Evolutionary conservation across 106 monocot genomes (phyloP), one percentile per base, ranked within the genome.

Genomic region (Allium sativum): DNA sequence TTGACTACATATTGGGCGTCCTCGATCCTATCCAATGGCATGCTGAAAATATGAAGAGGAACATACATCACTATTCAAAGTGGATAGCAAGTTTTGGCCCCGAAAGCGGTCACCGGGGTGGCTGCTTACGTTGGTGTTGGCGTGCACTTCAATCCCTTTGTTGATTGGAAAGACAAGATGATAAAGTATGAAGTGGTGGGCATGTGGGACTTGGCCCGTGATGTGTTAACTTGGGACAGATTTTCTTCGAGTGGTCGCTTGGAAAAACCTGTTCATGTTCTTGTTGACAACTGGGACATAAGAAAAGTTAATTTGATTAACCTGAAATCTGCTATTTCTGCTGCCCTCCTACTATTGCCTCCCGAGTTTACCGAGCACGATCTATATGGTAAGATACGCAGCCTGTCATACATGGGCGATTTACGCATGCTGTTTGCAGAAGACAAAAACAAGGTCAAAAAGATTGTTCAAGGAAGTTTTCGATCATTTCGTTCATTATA

Each of bases 391-490:
- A 84, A 79, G 74, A 84, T 96, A 1, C 91, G 96, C 69, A 72
- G 84, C 61, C 87, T 96, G 21, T 91, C 96, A 52, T 96, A 96
- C 72, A 82, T 80, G 86, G 96, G 96, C 73, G 96, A 96, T 75
- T 10, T 91, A 52, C 67, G 96, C 20, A 96, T 96, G 96, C 62
- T 87, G 4, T 96, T 96, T 82, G 96, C 96, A 15, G 96, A 96
- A 65, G 90, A 96, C 71, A 91, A 82, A 54, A 68, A 87, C 70
- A 96, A 96, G 90, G 53, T 16, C 8, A 54, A 9, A 54, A 54
- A 54, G 53, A 12, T 54, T 12, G 8, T 54, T 54, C n/a, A 54
- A 54, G n/a, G 53, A 12, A 12, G n/a, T 54, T 54, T 12, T 12
- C 53, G 18, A 16, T 16, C 8, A 54, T 12, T 16, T 54, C n/a